These are phyloP conservation scores for Teunomyces cretensis DNA, from an alignment of 805 yeast genomes.

Conservation along the genomic window DNA sequence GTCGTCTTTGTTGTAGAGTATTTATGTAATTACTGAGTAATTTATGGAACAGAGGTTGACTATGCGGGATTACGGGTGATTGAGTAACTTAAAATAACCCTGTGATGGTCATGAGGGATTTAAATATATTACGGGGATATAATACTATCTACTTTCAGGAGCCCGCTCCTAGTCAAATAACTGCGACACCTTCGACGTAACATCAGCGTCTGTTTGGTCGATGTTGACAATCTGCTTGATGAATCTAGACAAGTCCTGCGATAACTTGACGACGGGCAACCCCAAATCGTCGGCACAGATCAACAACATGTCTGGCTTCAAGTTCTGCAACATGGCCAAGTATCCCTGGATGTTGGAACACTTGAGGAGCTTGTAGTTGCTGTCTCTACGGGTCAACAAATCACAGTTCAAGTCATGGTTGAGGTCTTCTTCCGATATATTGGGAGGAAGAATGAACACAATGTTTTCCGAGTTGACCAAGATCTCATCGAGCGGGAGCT, in stretches of 20 bases:
- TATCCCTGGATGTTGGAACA: conserved; percentile 43
- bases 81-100: no score
- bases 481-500: conserved; percentile 39
- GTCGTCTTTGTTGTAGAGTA: background rate
- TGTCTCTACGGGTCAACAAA: conserved; percentile 7
- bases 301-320: conserved; percentile 41
- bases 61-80: no score
- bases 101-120: background rate
- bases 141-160: background rate
- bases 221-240: conserved; percentile 35
- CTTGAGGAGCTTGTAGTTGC: conserved; percentile 38
- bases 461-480: conserved; percentile 37
- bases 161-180: conserved; percentile 15
- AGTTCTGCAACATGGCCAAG: conserved; percentile 36
- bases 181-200: conserved; percentile 19
- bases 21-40: background rate
- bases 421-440: conserved; percentile 39
- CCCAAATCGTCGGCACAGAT: conserved; percentile 46
- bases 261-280: conserved; percentile 22
- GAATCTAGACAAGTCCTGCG: conserved; percentile 37
- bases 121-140: no score
- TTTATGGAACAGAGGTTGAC: no score
- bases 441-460: conserved; percentile 45
- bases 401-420: conserved; percentile 9
- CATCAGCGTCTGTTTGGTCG: conserved; percentile 23